Evolutionary conservation across 805 yeast species (phyloP), one percentile per base, ranked within the genome.

Genomic region (Wickerhamomyces chambardii): DNA sequence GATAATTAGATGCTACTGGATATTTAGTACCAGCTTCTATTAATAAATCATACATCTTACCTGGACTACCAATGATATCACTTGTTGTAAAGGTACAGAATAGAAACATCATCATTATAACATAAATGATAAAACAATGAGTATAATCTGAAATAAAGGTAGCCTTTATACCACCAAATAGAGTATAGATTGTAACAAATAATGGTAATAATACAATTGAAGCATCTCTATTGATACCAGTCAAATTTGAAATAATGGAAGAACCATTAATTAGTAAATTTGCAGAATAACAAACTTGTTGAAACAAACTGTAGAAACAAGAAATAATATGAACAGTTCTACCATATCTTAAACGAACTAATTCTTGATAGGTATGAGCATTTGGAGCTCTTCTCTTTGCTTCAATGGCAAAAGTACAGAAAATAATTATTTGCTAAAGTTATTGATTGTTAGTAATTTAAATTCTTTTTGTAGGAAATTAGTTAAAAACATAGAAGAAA

Each of bases 1-100:
- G 76, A 2, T 85, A 79, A 55, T 86, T 86, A 28, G 94, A 92
- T n/a, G 57, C 66, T 18, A 79, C 73, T 10, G 95, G 95, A 31
- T 63, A 61, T 8, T 61, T 57, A 24, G 61, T 53, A 12, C 78
- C 87, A 32, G 73, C 69, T 34, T 64, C 66, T n/a, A 75, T 70
- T 32, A 86, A 70, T 12, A 72, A 53, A 15, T 84, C 94, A 70
- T 79, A 86, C 14, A 86, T 82, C n/a, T 63, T 66, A 16, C 74
- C 78, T 5, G 95, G 94, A 5, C 92, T 75, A 1, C 96, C 90
- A 37, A 82, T 58, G 16, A 56, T 48, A 35, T 66, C 66, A 40
- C 72, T 63, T 15, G 77, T 72, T 2, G 85, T 85, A 50, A 67
- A 86, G 1, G 80, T 70, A 28, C 75, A 72, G 58, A 85, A 84